A percentile compares a stretch with the other conserved stretches of the same genome.
phyloP scores from a whole-genome alignment of 768 basidiomycete species.

The Serendipita sp. region DNA sequence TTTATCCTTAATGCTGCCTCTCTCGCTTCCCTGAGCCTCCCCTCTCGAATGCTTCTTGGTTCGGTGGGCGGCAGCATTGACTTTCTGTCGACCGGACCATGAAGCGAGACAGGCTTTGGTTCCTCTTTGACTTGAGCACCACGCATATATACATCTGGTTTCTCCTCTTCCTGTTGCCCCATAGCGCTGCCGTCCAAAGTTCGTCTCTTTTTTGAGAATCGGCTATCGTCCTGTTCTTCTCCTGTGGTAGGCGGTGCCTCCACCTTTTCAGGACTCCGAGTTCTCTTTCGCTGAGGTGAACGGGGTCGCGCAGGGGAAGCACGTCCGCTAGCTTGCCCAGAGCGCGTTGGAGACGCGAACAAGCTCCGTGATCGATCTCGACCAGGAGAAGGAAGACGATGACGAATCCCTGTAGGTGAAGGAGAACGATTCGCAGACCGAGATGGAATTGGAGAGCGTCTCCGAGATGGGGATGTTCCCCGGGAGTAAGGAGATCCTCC shows the following conservation, averaged over 20 bases:
- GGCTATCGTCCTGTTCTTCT: not conserved
- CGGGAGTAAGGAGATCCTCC: not conserved
- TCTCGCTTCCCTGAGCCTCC: not conserved
- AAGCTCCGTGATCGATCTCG: not conserved
- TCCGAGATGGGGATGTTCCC: not conserved
- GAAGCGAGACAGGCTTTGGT: not conserved
- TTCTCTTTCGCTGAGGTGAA: not conserved
- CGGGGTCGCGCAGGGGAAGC: not conserved
- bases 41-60: not conserved
- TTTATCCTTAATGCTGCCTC: not conserved
- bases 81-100: not conserved
- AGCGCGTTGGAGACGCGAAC: not conserved
- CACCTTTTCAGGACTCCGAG: slow-evolving; percentile 3
- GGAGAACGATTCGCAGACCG: not conserved
- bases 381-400: not conserved
- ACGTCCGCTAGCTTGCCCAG: not conserved
- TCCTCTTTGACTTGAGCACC: not conserved
- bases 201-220: not conserved
- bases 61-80: not conserved
- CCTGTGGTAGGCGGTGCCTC: not conserved
- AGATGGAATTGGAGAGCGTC: not conserved
- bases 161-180: not conserved
- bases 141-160: not conserved
- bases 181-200: not conserved
- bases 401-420: not conserved